Evolutionary conservation across 2,329 filamentous ascomycete genomes (phyloP).

Genomic region (Fusarium verticillioides): DNA sequence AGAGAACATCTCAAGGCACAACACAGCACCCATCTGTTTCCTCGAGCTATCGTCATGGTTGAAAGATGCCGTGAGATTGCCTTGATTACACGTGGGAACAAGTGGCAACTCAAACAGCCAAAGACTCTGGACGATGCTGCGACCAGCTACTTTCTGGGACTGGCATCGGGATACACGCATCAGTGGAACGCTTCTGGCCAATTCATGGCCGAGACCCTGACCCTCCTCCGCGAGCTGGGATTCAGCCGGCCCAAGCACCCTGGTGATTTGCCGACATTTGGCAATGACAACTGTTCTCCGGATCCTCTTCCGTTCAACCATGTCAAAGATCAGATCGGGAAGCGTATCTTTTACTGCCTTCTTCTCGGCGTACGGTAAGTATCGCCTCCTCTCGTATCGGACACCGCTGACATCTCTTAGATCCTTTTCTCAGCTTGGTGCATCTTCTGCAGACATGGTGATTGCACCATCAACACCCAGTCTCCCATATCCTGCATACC

Average conservation of each 20-base stretch:
- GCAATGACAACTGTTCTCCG: conserved; percentile 52
- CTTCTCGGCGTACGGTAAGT: conserved; percentile 76
- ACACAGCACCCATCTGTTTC: conserved; percentile 72
- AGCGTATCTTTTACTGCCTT: conserved; percentile 86
- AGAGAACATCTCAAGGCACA: conserved; percentile 75
- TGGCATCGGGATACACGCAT: conserved; percentile 74
- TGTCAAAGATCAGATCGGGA: conserved; percentile 77
- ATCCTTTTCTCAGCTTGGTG: conserved; percentile 81
- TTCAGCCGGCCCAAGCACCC: conserved; percentile 67
- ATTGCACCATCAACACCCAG: conserved; percentile 81
- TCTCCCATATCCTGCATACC: conserved; percentile 81
- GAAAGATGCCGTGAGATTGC: conserved; percentile 77
- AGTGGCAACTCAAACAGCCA: conserved; percentile 58
- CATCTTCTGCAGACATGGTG: conserved; percentile 75
- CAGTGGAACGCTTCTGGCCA: conserved; percentile 74
- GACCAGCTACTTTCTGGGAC: conserved; percentile 79
- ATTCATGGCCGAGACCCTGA: conserved; percentile 78
- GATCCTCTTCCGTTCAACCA: conserved; percentile 69
- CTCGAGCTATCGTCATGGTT: conserved; percentile 75
- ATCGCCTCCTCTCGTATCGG: neutral
- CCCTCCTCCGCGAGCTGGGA: conserved; percentile 74
- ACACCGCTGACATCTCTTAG: conserved; percentile 52
- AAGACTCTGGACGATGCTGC: conserved; percentile 67
- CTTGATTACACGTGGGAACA: conserved; percentile 71
- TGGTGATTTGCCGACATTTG: conserved; percentile 54